phyloP scores from a whole-genome alignment of 192 early-diverging fungal species.

The Gigaspora rosea region DNA sequence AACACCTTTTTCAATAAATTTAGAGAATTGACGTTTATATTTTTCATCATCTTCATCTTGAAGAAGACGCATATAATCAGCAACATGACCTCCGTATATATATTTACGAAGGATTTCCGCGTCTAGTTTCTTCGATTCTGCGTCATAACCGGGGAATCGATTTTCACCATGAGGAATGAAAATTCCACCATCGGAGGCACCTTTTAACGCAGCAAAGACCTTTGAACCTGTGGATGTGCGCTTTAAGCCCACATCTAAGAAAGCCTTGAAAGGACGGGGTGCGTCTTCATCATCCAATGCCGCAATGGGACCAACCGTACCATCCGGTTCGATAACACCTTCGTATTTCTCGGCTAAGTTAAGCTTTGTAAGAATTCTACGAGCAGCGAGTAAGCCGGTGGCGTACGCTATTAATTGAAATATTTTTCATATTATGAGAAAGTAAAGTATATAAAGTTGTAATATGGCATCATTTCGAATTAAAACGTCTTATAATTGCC shows the following conservation, averaged over 20 bases:
- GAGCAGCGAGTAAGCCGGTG: slow-evolving; percentile 96
- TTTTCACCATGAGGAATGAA: slow-evolving; percentile 94
- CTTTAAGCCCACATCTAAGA: slow-evolving; percentile 95
- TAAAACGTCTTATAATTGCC: background rate
- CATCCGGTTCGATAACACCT: slow-evolving; percentile 90
- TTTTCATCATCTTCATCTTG: slow-evolving; percentile 99
- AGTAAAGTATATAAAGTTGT: slow-evolving; percentile 20
- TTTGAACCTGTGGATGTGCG: slow-evolving; percentile 97
- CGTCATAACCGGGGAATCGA: slow-evolving; percentile 97
- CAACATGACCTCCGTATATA: slow-evolving; percentile 98
- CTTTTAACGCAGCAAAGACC: slow-evolving; percentile 98
- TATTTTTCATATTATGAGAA: too few species aligned
- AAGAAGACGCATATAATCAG: slow-evolving; percentile 97
- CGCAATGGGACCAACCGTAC: slow-evolving; percentile 86
- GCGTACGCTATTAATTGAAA: slow-evolving; percentile 72
- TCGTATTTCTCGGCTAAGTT: slow-evolving; percentile 95
- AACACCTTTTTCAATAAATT: slow-evolving; percentile 87
- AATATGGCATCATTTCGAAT: background rate
- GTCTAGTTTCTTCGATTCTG: slow-evolving; percentile 84
- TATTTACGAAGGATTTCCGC: slow-evolving; percentile 91
- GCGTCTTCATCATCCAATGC: slow-evolving; percentile 88
- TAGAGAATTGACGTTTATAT: slow-evolving; percentile 94
- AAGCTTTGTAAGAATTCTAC: slow-evolving; percentile 94
- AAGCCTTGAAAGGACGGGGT: slow-evolving; percentile 96
- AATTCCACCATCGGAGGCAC: slow-evolving; percentile 98